A percentile compares a stretch with the other conserved stretches of the same genome.
Conservation (phyloP, 306 rosid genomes). For the Fragaria ananassa region DNA sequence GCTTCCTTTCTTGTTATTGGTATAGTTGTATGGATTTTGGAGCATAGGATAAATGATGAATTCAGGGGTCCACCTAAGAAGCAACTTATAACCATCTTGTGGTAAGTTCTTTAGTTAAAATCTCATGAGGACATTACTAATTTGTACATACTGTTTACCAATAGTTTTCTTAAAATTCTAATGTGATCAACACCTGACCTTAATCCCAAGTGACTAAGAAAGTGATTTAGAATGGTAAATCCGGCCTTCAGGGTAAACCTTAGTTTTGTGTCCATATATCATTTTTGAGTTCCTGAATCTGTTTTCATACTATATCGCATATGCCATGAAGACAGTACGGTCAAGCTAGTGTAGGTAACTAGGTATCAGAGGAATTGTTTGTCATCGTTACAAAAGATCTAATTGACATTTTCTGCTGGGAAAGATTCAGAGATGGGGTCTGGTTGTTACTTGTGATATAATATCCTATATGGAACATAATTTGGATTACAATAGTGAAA, state of each 20-base stretch:
- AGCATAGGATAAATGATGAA: conserved; percentile 87
- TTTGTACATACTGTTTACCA: neutral
- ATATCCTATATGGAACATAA: neutral
- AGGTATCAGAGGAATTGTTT: neutral
- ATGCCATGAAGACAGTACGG: neutral
- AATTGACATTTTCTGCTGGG: neutral
- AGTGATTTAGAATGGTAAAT: neutral
- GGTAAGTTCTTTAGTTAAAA: conserved; percentile 57
- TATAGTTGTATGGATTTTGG: conserved; percentile 82
- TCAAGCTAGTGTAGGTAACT: too few relatives aligned
- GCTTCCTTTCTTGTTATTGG: conserved; percentile 72
- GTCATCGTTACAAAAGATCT: neutral
- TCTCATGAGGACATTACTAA: neutral
- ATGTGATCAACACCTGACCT: neutral
- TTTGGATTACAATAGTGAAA: neutral
- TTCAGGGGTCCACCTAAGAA: conserved; percentile 85
- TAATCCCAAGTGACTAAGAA: neutral
- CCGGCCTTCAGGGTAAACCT: neutral
- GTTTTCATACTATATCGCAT: neutral
- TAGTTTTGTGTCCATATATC: neutral
- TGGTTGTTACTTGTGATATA: neutral
- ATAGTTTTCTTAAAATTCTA: neutral
- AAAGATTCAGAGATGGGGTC: neutral
- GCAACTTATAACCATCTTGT: conserved; percentile 78
- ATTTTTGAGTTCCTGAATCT: neutral